phyloP scores from a whole-genome alignment of 2,329 filamentous ascomycete genomes.

The Xylariaceae sp. region DNA sequence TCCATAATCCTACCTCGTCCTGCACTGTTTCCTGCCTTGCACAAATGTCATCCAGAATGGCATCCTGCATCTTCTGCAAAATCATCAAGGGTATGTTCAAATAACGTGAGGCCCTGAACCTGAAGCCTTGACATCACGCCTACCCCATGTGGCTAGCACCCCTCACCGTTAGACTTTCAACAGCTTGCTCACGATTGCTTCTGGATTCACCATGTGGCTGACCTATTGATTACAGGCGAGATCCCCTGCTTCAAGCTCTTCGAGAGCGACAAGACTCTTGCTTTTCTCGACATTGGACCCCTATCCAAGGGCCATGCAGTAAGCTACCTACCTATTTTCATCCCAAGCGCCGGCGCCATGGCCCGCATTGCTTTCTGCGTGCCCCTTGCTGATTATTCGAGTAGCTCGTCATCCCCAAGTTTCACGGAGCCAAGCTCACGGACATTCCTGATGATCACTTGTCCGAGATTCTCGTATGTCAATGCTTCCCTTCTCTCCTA shows the following conservation, averaged over 20 bases:
- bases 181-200: too few relatives aligned
- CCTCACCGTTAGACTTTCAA: neutral
- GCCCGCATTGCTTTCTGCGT: too few relatives aligned
- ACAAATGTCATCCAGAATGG: conserved; percentile 44
- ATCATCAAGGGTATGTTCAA: conserved; percentile 77
- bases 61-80: conserved; percentile 93
- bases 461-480: conserved; percentile 70
- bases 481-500: too few relatives aligned
- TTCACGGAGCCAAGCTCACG: conserved; percentile 84
- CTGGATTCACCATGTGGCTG: neutral
- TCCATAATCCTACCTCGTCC: neutral
- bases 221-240: conserved; percentile 60
- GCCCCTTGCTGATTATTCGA: neutral
- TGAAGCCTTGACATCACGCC: neutral
- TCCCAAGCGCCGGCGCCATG: too few relatives aligned
- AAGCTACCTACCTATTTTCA: too few relatives aligned
- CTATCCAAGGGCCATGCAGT: conserved; percentile 87
- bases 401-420: conserved; percentile 93
- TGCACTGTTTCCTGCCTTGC: neutral
- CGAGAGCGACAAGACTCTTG: conserved; percentile 88
- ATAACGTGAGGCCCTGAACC: neutral
- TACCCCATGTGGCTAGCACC: neutral
- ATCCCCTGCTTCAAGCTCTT: conserved; percentile 97
- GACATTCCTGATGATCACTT: conserved; percentile 92
- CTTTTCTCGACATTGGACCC: conserved; percentile 95